Evolutionary conservation across 306 rosid species (phyloP).

Genomic region (Prunus mira): DNA sequence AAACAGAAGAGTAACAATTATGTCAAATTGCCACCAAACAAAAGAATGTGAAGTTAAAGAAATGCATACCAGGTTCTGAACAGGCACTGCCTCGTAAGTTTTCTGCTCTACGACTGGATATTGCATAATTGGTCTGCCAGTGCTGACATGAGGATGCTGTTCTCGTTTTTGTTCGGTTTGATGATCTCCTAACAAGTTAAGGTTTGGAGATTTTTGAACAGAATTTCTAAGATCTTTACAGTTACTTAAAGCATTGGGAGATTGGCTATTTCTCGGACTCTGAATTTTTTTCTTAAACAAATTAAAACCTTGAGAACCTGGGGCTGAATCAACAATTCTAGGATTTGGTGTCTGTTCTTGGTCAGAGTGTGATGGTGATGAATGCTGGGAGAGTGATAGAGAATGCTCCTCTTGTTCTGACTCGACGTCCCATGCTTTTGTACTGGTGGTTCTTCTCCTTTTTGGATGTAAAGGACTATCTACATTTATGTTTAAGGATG

Average conservation of each 20-base stretch:
- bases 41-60: not conserved
- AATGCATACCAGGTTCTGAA: conserved; percentile 41
- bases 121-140: conserved; percentile 31
- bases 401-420: conserved; percentile 97
- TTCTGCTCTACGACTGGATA: conserved; percentile 24
- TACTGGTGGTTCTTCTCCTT: conserved; percentile 60
- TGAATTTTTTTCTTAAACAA: conserved; percentile 37
- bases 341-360: conserved; percentile 66
- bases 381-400: conserved; percentile 75
- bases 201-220: conserved; percentile 32
- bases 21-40: not conserved
- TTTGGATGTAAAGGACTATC: conserved; percentile 64
- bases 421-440: conserved; percentile 64
- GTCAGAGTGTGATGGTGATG: conserved; percentile 86
- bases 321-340: conserved; percentile 35
- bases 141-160: conserved; percentile 26
- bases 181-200: conserved; percentile 34
- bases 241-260: conserved; percentile 25
- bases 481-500: conserved; percentile 20
- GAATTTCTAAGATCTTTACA: conserved; percentile 26
- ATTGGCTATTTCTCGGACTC: conserved; percentile 36
- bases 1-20: not conserved
- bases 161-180: conserved; percentile 44
- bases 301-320: conserved; percentile 49
- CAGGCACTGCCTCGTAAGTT: conserved; percentile 29